Percentiles rank a stretch among this genome's conserved stretches.
Conservation (phyloP, 2,329 filamentous ascomycete genomes). For the Hymenoscyphus albidus region DNA sequence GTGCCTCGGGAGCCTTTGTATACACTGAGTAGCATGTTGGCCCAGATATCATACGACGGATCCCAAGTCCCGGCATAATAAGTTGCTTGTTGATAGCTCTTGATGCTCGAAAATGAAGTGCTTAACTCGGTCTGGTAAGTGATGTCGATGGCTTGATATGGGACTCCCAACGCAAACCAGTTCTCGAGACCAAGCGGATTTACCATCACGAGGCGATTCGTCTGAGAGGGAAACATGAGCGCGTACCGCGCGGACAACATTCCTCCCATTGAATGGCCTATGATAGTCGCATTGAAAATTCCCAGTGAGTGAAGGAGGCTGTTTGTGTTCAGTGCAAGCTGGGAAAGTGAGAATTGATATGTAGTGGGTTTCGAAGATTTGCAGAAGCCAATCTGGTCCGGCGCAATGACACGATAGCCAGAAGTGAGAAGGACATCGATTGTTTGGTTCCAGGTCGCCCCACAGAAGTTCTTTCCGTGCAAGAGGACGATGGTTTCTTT, state of each 20-base stretch:
- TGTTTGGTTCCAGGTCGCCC: slow-evolving; percentile 48
- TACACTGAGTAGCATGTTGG: slow-evolving; percentile 50
- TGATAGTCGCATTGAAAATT: slow-evolving; percentile 43
- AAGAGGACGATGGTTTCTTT: slow-evolving; percentile 43
- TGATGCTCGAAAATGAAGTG: slow-evolving; percentile 44
- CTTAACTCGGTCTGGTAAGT: slow-evolving; percentile 38
- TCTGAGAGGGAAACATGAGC: slow-evolving; percentile 45
- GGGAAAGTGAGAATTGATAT: slow-evolving; percentile 51
- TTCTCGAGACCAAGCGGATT: slow-evolving; percentile 40
- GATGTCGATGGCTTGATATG: slow-evolving; percentile 43
- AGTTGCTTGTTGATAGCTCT: slow-evolving; percentile 44
- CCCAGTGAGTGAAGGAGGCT: slow-evolving; percentile 44
- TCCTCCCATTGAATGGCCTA: slow-evolving; percentile 54
- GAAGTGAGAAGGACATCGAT: slow-evolving; percentile 39
- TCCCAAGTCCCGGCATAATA: slow-evolving; percentile 50
- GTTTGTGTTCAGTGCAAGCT: slow-evolving; percentile 49
- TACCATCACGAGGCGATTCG: slow-evolving; percentile 45
- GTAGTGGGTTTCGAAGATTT: slow-evolving; percentile 49
- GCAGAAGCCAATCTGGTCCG: slow-evolving; percentile 55
- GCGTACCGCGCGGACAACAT: slow-evolving; percentile 51
- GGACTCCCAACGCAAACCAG: slow-evolving; percentile 42
- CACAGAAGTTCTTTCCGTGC: slow-evolving; percentile 56
- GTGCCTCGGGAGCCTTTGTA: slow-evolving; percentile 44
- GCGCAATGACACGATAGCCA: slow-evolving; percentile 50
- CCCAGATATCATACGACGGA: slow-evolving; percentile 49